Percentiles rank a stretch among this genome's conserved stretches.
Conservation (phyloP, 2,329 filamentous ascomycete genomes). For the Colletotrichum sojae region DNA sequence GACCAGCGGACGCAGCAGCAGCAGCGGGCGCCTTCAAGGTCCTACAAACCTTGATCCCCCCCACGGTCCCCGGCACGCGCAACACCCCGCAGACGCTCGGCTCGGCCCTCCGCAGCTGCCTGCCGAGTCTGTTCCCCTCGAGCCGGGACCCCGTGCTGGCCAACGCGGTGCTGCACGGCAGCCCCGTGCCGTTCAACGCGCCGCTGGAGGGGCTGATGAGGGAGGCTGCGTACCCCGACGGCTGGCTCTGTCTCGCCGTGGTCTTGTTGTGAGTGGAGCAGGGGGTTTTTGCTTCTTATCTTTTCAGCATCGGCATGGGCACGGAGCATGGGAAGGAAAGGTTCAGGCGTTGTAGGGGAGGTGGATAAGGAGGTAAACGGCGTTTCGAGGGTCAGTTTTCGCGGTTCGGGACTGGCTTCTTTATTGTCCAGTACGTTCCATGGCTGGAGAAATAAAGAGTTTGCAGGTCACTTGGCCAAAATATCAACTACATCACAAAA, state of each 20-base stretch:
- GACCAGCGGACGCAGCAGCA: no score
- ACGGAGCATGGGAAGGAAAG: no score
- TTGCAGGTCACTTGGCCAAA: no score
- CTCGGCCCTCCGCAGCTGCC: constrained; percentile 78
- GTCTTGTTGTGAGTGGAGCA: constrained; percentile 70
- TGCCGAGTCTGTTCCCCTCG: constrained; percentile 90
- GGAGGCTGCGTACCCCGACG: constrained; percentile 89
- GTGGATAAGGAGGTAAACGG: neutral
- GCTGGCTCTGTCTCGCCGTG: constrained; percentile 89
- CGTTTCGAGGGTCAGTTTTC: no score
- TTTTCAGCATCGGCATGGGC: no score
- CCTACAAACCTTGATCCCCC: constrained; percentile 81
- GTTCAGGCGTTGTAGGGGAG: neutral
- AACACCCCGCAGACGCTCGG: constrained; percentile 73
- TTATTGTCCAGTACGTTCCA: no score
- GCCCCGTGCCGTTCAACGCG: constrained; percentile 83
- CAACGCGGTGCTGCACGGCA: constrained; percentile 88
- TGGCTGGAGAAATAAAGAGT: no score
- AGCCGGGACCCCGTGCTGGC: constrained; percentile 87
- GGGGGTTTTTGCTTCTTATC: neutral
- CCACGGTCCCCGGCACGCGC: constrained; percentile 53
- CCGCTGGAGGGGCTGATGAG: constrained; percentile 87
- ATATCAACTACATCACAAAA: no score
- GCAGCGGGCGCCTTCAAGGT: constrained; percentile 72
- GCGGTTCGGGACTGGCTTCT: no score